Conservation (phyloP, 192 early-diverging fungal species). For the Backusella parvicylindrica region DNA sequence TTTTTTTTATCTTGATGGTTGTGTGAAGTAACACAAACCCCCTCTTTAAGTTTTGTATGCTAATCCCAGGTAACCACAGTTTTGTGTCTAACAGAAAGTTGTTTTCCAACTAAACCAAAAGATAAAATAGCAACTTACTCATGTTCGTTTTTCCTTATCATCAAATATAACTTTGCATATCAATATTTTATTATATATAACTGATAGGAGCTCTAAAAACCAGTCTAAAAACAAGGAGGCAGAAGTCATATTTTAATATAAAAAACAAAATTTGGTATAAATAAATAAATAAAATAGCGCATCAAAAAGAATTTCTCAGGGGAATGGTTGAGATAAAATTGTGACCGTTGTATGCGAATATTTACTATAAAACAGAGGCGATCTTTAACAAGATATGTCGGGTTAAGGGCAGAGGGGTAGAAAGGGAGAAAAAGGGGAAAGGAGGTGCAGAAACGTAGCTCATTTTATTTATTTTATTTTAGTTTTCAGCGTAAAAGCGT, state of each 20-base stretch:
- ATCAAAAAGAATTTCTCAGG: neutral
- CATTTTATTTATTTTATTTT: neutral
- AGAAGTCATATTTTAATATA: neutral
- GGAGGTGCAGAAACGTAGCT: neutral
- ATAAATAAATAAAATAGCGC: neutral
- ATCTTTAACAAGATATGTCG: neutral
- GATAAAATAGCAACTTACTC: neutral
- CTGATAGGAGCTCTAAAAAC: neutral
- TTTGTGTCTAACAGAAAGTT: neutral
- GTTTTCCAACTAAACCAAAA: neutral
- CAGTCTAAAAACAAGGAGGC: neutral
- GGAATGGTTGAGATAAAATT: neutral
- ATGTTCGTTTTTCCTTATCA: neutral
- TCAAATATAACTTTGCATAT: neutral
- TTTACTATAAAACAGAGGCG: neutral
- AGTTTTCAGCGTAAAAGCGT: neutral
- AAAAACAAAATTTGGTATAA: neutral
- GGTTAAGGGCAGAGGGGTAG: neutral
- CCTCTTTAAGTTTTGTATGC: neutral
- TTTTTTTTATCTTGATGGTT: neutral
- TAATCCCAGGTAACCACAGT: neutral
- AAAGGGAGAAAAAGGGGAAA: neutral
- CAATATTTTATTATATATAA: neutral
- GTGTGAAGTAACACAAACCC: neutral
- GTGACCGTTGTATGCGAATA: neutral